Conservation (phyloP, 768 basidiomycete species). For the Candolleomyces eurysporus region DNA sequence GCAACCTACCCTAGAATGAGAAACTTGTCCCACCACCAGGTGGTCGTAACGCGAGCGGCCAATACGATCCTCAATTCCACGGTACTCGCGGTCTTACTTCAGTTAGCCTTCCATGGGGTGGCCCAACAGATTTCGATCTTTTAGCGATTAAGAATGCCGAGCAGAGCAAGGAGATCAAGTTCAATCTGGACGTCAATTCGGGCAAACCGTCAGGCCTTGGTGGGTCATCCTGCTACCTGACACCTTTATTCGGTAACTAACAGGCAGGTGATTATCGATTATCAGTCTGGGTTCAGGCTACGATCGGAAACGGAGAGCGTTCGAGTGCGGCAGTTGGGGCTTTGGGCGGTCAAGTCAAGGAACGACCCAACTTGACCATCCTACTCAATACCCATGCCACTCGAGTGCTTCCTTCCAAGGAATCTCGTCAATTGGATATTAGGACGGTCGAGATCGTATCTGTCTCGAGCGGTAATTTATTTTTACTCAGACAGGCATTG, state of each 20-base stretch:
- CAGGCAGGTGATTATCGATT: no score
- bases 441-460: background rate
- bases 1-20: background rate
- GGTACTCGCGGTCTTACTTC: background rate
- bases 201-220: background rate
- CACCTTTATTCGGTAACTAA: no score
- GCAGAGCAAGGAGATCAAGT: background rate
- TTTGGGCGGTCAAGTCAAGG: no score
- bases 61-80: background rate
- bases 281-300: no score
- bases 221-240: background rate
- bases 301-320: no score
- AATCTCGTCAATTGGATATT: no score
- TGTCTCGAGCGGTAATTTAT: background rate
- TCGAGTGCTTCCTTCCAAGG: no score
- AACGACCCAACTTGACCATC: no score
- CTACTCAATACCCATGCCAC: no score
- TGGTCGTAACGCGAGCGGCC: background rate
- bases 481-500: no score
- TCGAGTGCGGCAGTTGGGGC: no score
- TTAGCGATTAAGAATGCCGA: background rate
- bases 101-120: background rate
- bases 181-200: background rate
- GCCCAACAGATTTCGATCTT: background rate
- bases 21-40: background rate